Conservation (phyloP, 2,329 filamentous ascomycete genomes). For the Ceratocystis cacaofunesta region DNA sequence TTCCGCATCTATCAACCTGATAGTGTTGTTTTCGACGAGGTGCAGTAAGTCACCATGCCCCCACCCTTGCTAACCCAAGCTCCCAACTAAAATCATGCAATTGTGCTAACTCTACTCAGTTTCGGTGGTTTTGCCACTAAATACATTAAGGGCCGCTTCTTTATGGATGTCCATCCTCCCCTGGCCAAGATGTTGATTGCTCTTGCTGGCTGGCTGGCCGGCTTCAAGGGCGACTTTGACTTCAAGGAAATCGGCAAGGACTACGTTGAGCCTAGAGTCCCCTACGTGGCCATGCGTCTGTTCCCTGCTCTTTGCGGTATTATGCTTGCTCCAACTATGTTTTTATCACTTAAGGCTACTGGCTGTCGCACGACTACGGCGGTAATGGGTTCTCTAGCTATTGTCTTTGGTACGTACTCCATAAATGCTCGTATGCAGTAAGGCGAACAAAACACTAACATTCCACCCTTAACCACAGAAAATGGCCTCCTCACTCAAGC, state of each 20-base stretch:
- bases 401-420: constrained; percentile 73
- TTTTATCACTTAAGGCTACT: constrained; percentile 78
- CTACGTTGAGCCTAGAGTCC: constrained; percentile 84
- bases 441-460: background rate
- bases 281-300: constrained; percentile 94
- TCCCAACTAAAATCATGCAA: background rate
- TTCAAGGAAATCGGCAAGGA: constrained; percentile 99
- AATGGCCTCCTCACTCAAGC: constrained; percentile 93
- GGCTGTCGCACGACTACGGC: constrained; percentile 82
- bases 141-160: constrained; percentile 98
- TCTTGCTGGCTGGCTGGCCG: constrained; percentile 83
- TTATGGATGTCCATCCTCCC: constrained; percentile 99
- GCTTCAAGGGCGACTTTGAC: constrained; percentile 90
- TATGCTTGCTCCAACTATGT: constrained; percentile 79
- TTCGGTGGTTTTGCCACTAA: constrained; percentile 97
- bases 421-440: too few relatives aligned
- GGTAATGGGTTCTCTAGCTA: constrained; percentile 63
- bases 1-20: constrained; percentile 94
- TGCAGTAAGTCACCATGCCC: constrained; percentile 58
- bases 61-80: background rate
- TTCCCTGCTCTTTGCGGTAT: constrained; percentile 83
- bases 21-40: constrained; percentile 97
- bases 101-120: constrained; percentile 31
- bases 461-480: constrained; percentile 39
- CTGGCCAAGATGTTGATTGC: constrained; percentile 94